These are phyloP conservation scores for Pythium phragmitis DNA, from an alignment of 352 stramenopile genomes.

Conservation along the genomic window DNA sequence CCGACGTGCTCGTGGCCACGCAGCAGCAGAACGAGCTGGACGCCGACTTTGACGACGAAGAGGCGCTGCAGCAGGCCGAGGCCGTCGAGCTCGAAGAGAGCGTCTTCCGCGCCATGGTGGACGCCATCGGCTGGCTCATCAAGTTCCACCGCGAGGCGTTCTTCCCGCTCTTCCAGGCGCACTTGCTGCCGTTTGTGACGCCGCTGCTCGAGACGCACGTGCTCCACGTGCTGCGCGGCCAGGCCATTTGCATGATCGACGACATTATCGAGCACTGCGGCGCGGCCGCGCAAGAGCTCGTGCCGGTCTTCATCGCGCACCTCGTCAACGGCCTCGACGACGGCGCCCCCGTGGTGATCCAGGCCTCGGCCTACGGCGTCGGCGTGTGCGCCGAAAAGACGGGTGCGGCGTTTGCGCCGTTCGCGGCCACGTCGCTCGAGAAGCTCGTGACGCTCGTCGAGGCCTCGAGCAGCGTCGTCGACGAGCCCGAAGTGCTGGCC, in stretches of 20 bases:
- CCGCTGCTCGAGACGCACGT: slow-evolving; percentile 63
- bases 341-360: slow-evolving; percentile 58
- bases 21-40: slow-evolving; percentile 71
- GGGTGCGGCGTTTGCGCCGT: slow-evolving; percentile 65
- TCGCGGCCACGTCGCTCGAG: slow-evolving; percentile 62
- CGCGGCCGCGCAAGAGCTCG: slow-evolving; percentile 60
- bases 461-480: slow-evolving; percentile 43
- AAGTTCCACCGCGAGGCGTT: slow-evolving; percentile 81
- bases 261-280: slow-evolving; percentile 88
- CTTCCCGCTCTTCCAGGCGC: slow-evolving; percentile 71
- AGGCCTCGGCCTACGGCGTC: slow-evolving; percentile 81
- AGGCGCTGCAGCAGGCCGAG: slow-evolving; percentile 65
- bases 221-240: slow-evolving; percentile 63
- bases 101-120: slow-evolving; percentile 78
- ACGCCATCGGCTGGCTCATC: slow-evolving; percentile 84
- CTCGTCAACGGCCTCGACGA: slow-evolving; percentile 76
- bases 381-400: slow-evolving; percentile 83
- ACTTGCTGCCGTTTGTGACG: slow-evolving; percentile 65
- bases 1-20: slow-evolving; percentile 54
- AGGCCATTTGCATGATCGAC: slow-evolving; percentile 88
- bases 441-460: slow-evolving; percentile 73
- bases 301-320: slow-evolving; percentile 71
- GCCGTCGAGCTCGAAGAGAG: slow-evolving; percentile 74
- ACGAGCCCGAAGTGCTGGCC: slow-evolving; percentile 64
- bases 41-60: slow-evolving; percentile 81